Evolutionary conservation across 805 yeast species (phyloP), one percentile per base, ranked within the genome.

Genomic region (Metschnikowia kunwiensis): DNA sequence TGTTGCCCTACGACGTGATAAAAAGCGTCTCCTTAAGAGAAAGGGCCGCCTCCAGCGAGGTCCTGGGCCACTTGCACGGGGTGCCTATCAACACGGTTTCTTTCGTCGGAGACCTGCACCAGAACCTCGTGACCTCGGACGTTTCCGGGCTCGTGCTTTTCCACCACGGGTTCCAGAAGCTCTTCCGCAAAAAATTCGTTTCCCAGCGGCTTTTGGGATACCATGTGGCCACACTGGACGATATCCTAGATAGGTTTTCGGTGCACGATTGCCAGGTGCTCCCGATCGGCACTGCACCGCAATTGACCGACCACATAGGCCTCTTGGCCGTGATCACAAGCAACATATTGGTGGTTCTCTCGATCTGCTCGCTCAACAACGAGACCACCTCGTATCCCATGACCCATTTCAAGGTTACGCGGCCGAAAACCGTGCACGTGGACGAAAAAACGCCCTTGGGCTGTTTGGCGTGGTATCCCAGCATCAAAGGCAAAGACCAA

Each of bases 401-500:
- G 5, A 76, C 81, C 0, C 85, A 80, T 46, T 70, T 72, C 54
- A 76, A 70, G 51, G 56, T 71, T 3, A 75, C 75, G 0, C 67
- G 66, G 38, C 77, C 84, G 4, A 70, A 64, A 34, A 52, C 27
- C 14, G 49, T 52, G 9, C 23, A 42, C 8, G 64, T 62, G 0
- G 36, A 60, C 7, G 28, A 20, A 7, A 14, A 26, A 11, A 16
- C 36, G n/a, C 34, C 39, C 6, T 25, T 14, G 7, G 84, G 80
- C 0, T 65, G 75, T 40, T 50, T 80, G 7, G 58, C 73, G 11
- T 82, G 91, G 93, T 80, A 66, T 46, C 93, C 93, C 0, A 56
- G 65, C 35, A 56, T 62, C 44, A 27, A 27, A 14, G 10, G 24
- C 19, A 29, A 22, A 7, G 30, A 73, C 71, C 8, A 57, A 64